Percentiles rank a stretch among this genome's conserved stretches.
Evolutionary conservation across 2,329 filamentous ascomycete species (phyloP).

Genomic region (Atkinsonella texensis): DNA sequence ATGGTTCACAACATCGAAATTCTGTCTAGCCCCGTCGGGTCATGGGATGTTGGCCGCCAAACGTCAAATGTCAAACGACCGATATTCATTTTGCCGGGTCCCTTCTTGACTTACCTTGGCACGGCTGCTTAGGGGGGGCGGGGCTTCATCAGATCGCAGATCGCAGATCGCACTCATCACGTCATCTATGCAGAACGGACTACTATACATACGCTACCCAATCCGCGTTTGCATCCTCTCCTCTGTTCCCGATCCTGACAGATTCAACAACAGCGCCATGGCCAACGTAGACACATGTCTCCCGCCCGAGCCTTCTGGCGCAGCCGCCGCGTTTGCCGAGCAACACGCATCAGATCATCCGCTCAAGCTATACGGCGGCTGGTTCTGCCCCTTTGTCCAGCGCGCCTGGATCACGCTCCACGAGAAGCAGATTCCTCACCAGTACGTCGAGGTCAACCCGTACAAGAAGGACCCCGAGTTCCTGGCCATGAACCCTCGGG

Average conservation of each 20-base stretch:
- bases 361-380: slow-evolving; percentile 59
- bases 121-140: neutral
- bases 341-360: slow-evolving; percentile 33
- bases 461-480: slow-evolving; percentile 61
- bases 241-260: neutral
- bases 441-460: slow-evolving; percentile 69
- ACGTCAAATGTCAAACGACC: too few relatives aligned
- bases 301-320: slow-evolving; percentile 33
- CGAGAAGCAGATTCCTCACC: slow-evolving; percentile 61
- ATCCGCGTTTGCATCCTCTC: neutral
- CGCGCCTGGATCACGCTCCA: slow-evolving; percentile 60
- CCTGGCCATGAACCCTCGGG: slow-evolving; percentile 60
- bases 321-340: slow-evolving; percentile 34
- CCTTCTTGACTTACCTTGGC: neutral
- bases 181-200: neutral
- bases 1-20: too few relatives aligned
- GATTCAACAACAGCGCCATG: slow-evolving; percentile 20
- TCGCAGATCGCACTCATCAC: neutral
- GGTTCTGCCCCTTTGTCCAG: slow-evolving; percentile 65
- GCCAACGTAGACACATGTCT: slow-evolving; percentile 36
- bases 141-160: neutral
- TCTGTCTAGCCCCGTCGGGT: too few relatives aligned
- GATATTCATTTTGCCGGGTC: too few relatives aligned
- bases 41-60: too few relatives aligned
- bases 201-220: neutral